Percentiles rank a stretch among this genome's conserved stretches.
These are phyloP conservation scores for Epichloe elymi DNA, from an alignment of 2,329 filamentous ascomycete genomes.

Conservation along the genomic window DNA sequence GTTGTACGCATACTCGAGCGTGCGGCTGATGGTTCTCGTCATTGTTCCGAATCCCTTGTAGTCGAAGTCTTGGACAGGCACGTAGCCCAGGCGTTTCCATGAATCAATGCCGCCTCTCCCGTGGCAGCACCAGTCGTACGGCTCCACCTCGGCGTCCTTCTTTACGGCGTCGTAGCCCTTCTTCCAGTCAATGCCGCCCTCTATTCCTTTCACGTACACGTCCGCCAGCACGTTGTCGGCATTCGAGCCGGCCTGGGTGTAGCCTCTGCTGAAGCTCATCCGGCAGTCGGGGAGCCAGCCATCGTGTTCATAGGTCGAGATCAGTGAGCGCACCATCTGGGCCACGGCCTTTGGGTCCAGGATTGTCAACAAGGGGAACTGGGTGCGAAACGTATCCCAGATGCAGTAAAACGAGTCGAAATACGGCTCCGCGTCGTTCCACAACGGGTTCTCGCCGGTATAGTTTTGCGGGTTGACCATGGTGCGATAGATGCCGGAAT, in stretches of 20 bases:
- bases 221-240: constrained; percentile 58
- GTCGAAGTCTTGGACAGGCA: constrained; percentile 58
- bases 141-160: constrained; percentile 60
- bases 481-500: constrained; percentile 58
- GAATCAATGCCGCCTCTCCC: constrained; percentile 58
- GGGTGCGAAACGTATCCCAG: constrained; percentile 59
- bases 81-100: constrained; percentile 60
- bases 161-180: constrained; percentile 57
- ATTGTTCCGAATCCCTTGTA: constrained; percentile 52
- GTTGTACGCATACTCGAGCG: constrained; percentile 67
- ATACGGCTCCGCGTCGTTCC: constrained; percentile 53
- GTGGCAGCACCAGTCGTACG: constrained; percentile 55
- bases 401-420: constrained; percentile 69
- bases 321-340: constrained; percentile 54
- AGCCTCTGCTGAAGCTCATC: constrained; percentile 64
- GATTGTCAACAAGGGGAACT: constrained; percentile 56
- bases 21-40: constrained; percentile 58
- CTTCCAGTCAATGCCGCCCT: constrained; percentile 48
- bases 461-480: constrained; percentile 65
- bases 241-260: constrained; percentile 63
- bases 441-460: constrained; percentile 58
- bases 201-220: constrained; percentile 53
- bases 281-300: constrained; percentile 64
- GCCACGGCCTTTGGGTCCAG: constrained; percentile 51
- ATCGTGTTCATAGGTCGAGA: constrained; percentile 57